Evolutionary conservation across 176 grass and related monocot genomes (phyloP).

Genomic region (Dendrocalamus sinicus): DNA sequence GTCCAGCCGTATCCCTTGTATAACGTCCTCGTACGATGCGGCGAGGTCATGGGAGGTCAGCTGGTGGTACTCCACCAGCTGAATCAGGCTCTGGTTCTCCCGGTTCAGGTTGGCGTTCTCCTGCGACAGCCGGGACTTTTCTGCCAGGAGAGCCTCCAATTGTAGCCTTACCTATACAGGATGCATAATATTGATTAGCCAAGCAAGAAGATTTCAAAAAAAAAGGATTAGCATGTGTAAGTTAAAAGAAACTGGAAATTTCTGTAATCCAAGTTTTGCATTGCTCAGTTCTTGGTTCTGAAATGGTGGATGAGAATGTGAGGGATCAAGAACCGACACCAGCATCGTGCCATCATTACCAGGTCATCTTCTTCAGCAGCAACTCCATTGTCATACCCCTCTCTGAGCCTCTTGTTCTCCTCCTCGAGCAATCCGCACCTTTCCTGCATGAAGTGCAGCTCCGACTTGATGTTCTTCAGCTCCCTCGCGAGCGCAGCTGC

Average conservation of each 20-base stretch:
- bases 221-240: too few relatives aligned
- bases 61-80: constrained; percentile 96
- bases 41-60: constrained; percentile 77
- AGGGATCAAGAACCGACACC: background rate
- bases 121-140: constrained; percentile 85
- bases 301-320: background rate
- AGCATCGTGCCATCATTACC: constrained; percentile 45
- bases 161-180: constrained; percentile 74
- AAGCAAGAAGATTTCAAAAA: background rate
- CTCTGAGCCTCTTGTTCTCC: constrained; percentile 80
- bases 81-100: constrained; percentile 86
- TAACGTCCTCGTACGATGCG: constrained; percentile 70
- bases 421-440: constrained; percentile 80
- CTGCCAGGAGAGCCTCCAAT: constrained; percentile 79
- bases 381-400: constrained; percentile 59
- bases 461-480: constrained; percentile 86
- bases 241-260: too few relatives aligned
- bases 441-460: constrained; percentile 84
- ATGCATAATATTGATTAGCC: background rate
- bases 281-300: background rate
- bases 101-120: constrained; percentile 77
- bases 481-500: constrained; percentile 75
- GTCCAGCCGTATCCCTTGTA: constrained; percentile 68
- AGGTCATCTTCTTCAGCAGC: constrained; percentile 87
- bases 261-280: background rate